Base-by-base conservation (phyloP, 2,329 filamentous ascomycete genomes). In the Colletotrichum orchidophilum region DNA sequence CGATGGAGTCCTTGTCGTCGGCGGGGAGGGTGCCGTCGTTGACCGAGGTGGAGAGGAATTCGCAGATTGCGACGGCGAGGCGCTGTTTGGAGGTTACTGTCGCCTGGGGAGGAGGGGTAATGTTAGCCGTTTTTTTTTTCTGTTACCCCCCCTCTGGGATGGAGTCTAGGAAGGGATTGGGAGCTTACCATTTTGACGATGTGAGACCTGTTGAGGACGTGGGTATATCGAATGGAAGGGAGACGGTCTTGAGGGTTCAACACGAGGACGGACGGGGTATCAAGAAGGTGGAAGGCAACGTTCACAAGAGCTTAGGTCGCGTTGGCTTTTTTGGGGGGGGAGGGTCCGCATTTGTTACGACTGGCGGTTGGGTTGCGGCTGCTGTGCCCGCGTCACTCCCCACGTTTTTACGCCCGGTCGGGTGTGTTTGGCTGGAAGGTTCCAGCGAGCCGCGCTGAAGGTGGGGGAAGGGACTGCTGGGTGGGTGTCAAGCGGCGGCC, bases 41-140 rank as follows among this genome's bases (percentile, higher is more conserved):
- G 76, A 94, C 86, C 55, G 95, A 97, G 71, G 90, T 91, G 77
- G 89, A 89, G 73, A 99, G 92, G 87, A 97, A 99, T 85, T 98
- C 94, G 86, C 97, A 94, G 82, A 99, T 96, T 77, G 96, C 94
- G 81, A 99, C 94, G 82, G 96, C 96, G 74, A 99, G 93, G 85
- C 95, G 94, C 90, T 99, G 90, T 82, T 90, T 89, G 70, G 88
- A 85, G 63, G 86, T 84, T 33, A 61, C 58, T 53, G 85, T 82
- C 71, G 84, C 78, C 83, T 84, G 13, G 8, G 13, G 39, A n/a
- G 26, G 63, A 18, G 39, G 35, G 53, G 53, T 59, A 35, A 29
- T 3, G 18, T 66, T 39, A 60, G 54, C 55, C 7, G 46, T 26
- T 33, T 15, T 18, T 9, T 27, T 24, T 2, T 12, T n/a, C 3